Percentiles rank a stretch among this genome's conserved stretches.
Conservation (phyloP, 495 filamentous ascomycete genomes). For the Rusavskia elegans region DNA sequence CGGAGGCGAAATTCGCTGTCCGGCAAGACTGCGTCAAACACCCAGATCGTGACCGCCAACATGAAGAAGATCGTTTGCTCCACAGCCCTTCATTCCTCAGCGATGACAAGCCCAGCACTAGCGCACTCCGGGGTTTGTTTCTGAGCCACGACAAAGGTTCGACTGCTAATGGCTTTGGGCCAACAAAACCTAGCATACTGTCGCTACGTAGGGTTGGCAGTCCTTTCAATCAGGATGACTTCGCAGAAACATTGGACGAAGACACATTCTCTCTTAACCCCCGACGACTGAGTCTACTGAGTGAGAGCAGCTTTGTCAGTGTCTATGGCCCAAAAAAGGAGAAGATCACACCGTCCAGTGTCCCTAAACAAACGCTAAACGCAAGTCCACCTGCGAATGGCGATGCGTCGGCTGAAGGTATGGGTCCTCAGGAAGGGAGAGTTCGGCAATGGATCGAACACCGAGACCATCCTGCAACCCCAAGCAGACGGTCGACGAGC, state of each 20-base stretch:
- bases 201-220: constrained; percentile 7
- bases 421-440: constrained; percentile 1
- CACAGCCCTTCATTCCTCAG: constrained; percentile 55
- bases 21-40: constrained; percentile 7
- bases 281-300: constrained; percentile 58
- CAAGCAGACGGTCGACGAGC: not conserved
- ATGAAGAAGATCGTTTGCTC: not conserved
- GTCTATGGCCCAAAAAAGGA: constrained; percentile 30
- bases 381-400: not conserved
- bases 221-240: constrained; percentile 15
- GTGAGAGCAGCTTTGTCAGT: constrained; percentile 63
- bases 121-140: constrained; percentile 46
- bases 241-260: constrained; percentile 19
- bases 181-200: not conserved
- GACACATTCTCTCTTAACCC: constrained; percentile 25
- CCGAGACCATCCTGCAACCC: constrained; percentile 1
- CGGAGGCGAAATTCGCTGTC: constrained; percentile 11
- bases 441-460: constrained; percentile 9
- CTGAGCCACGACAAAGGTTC: constrained; percentile 26
- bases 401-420: not conserved
- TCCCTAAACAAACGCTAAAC: not conserved
- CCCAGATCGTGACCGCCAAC: too few relatives aligned
- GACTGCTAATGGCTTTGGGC: not conserved
- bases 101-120: constrained; percentile 42
- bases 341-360: not conserved